Conservation (phyloP, 306 rosid species). For the Prunus fruticosa region DNA sequence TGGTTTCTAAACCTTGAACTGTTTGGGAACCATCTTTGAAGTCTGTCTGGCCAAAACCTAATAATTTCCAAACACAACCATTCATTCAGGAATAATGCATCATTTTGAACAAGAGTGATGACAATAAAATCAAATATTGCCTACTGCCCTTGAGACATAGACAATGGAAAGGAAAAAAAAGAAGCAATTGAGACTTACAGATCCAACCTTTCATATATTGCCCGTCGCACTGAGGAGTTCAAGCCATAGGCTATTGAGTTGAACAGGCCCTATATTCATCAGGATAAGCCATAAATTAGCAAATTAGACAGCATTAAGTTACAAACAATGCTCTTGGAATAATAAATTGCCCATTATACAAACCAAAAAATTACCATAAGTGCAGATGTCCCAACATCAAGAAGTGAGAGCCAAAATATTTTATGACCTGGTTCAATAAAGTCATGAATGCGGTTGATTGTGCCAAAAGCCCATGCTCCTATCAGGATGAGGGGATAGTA, state of each 20-base stretch:
- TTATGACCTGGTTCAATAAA: constrained; percentile 83
- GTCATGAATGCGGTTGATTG: constrained; percentile 89
- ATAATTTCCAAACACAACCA: constrained; percentile 12
- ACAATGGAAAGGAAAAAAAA: neutral
- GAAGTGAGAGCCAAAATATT: constrained; percentile 92
- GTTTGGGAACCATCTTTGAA: constrained; percentile 71
- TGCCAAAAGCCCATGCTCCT: constrained; percentile 95
- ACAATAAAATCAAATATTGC: neutral
- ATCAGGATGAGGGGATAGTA: constrained; percentile 94
- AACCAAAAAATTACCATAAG: constrained; percentile 67
- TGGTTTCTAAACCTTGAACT: constrained; percentile 58
- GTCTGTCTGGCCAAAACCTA: constrained; percentile 88
- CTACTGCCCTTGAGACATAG: neutral
- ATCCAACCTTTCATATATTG: constrained; percentile 78
- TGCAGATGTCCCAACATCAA: constrained; percentile 85
- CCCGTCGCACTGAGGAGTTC: constrained; percentile 94
- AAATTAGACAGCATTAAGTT: neutral
- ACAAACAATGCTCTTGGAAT: neutral
- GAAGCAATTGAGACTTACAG: constrained; percentile 46
- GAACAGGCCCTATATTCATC: constrained; percentile 73
- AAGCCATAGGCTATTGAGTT: constrained; percentile 98
- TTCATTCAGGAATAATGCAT: constrained; percentile 6
- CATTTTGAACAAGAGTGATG: neutral
- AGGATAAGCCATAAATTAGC: neutral
- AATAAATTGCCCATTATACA: neutral